Evolutionary conservation across 352 stramenopile species (phyloP).

Genomic region (Phytophthora citricola): DNA sequence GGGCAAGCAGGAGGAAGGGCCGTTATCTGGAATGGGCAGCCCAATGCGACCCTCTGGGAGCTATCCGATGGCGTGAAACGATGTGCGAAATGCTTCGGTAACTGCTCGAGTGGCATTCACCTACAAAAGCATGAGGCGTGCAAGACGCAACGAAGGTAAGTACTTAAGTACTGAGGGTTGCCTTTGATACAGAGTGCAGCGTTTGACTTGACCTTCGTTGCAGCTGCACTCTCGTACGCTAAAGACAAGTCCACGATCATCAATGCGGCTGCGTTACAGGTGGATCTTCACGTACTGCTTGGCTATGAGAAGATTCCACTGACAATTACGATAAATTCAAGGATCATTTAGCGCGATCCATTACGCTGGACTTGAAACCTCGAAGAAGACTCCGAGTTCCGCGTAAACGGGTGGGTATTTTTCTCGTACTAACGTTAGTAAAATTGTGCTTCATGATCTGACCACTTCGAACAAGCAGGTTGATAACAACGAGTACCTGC

Average conservation of each 20-base stretch:
- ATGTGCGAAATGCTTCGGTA: slow-evolving; percentile 8
- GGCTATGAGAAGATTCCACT: not conserved
- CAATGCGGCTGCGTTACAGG: slow-evolving; percentile 77
- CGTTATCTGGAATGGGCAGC: slow-evolving; percentile 24
- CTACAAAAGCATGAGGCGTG: slow-evolving; percentile 14
- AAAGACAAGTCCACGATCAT: slow-evolving; percentile 64
- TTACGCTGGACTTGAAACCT: slow-evolving; percentile 51
- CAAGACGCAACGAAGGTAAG: slow-evolving; percentile 29
- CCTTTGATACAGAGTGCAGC: not conserved
- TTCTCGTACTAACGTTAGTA: too few species aligned
- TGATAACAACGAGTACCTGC: not conserved
- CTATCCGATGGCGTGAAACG: slow-evolving; percentile 20
- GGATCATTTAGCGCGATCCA: slow-evolving; percentile 62
- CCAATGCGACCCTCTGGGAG: slow-evolving; percentile 23
- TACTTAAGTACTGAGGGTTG: not conserved
- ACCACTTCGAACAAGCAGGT: slow-evolving; percentile 5
- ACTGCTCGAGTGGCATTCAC: slow-evolving; percentile 11
- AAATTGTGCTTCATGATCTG: too few species aligned
- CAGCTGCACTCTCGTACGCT: slow-evolving; percentile 23
- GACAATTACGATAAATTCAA: slow-evolving; percentile 12
- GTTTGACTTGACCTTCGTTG: slow-evolving; percentile 4
- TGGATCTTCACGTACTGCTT: slow-evolving; percentile 9
- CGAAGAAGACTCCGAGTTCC: slow-evolving; percentile 16
- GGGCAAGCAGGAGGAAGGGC: not conserved
- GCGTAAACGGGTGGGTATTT: slow-evolving; percentile 1